phyloP scores from a whole-genome alignment of 495 filamentous ascomycete species.

The Neurospora africana region DNA sequence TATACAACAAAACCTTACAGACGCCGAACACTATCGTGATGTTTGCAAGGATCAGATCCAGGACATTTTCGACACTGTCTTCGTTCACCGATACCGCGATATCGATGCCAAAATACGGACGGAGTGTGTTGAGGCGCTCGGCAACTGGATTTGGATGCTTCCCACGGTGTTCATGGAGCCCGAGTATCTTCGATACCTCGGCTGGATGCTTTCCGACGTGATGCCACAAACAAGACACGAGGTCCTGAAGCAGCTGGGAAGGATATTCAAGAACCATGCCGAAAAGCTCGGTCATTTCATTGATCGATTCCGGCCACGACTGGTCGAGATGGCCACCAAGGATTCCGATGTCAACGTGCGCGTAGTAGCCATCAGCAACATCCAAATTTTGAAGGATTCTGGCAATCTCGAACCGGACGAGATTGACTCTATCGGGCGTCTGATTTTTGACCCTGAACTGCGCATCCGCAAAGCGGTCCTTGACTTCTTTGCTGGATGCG shows the following conservation, averaged over 20 bases:
- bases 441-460: slow-evolving; percentile 79
- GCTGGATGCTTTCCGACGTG: slow-evolving; percentile 84
- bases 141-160: slow-evolving; percentile 73
- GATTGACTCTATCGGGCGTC: slow-evolving; percentile 69
- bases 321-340: slow-evolving; percentile 83
- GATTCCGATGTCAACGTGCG: slow-evolving; percentile 73
- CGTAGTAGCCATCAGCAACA: slow-evolving; percentile 63
- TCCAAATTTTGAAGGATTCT: slow-evolving; percentile 69
- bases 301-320: slow-evolving; percentile 72
- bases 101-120: slow-evolving; percentile 77
- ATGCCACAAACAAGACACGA: slow-evolving; percentile 57
- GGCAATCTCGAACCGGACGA: slow-evolving; percentile 85
- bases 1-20: slow-evolving; percentile 54
- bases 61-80: slow-evolving; percentile 80
- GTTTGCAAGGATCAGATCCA: slow-evolving; percentile 57
- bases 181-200: slow-evolving; percentile 79
- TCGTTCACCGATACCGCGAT: slow-evolving; percentile 90
- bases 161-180: slow-evolving; percentile 82
- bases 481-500: slow-evolving; percentile 75
- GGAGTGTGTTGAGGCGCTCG: slow-evolving; percentile 74
- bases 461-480: slow-evolving; percentile 79
- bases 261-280: slow-evolving; percentile 68
- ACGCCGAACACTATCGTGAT: slow-evolving; percentile 54
- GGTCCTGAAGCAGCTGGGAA: slow-evolving; percentile 68
- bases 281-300: slow-evolving; percentile 76